Evolutionary conservation across 1,284 basidiomycete species (phyloP), one percentile per base, ranked within the genome.

Genomic region (Boletus sp.): DNA sequence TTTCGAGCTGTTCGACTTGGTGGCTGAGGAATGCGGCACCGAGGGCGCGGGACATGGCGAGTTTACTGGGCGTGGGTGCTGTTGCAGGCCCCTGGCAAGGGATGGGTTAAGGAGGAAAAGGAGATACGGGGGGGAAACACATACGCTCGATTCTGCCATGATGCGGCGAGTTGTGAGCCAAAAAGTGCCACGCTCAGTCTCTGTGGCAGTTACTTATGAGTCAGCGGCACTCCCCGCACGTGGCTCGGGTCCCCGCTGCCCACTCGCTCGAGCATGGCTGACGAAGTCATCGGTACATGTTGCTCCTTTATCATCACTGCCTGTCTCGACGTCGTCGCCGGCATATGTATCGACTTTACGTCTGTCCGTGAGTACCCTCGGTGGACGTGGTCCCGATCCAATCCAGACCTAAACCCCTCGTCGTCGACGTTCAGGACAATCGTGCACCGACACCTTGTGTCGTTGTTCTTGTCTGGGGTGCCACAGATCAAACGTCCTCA

Each of bases 21-120:
- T 91, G 87, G 56, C 76, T 85, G 46, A 91, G 75, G 66, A 90
- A 90, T 3, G 88, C 88, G 27, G 88, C 86, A 16, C 88, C 88
- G 32, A 91, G 77, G 0, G 88, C 86, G 53, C 82, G 79, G 48
- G 88, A 89, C 84, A 91, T 85, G 47, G 84, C 85, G 36, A 84
- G 61, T 64, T 84, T 84, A 67, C 76, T 80, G 37, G 64, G 48
- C 5, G 63, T 27, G 33, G 61, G 42, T 14, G 54, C 19, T 20
- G 64, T 45, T 44, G 54, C 44, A 56, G 49, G 58, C 35, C 45
- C 60, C 63, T 62, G 14, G 6, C 8, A 29, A 30, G n/a, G 14
- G 29, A n/a, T 7, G 13, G 2, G 0, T 32, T 12, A 30, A 34
- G 39, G 42, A 9, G 22, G 3, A 6, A 8, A 5, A 1, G 1